Evolutionary conservation across 495 filamentous ascomycete species (phyloP), one percentile per base, ranked within the genome.

Genomic region (Cryomyces minteri): DNA sequence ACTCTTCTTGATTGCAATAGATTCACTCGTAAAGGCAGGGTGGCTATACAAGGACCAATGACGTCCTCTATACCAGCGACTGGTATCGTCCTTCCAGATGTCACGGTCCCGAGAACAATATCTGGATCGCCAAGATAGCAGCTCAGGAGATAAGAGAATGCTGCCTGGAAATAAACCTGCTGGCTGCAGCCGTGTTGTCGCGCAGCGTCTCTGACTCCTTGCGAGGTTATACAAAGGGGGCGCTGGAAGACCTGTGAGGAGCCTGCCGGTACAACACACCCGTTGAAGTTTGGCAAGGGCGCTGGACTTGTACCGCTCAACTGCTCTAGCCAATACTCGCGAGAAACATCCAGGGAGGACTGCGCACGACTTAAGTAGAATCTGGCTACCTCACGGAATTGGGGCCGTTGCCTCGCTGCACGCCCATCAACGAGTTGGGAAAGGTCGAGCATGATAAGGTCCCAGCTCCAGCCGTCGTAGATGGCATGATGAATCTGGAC

Each of bases 391-490:
- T 62, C 49, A 0, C 63, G 47, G 49, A 72, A 83, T 43, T 71
- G 66, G 4, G 78, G 73, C 43, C 74, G 62, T 1, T 53, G 3
- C 0, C 41, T n/a, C 1, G 56, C 46, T 5, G 49, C 4, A 1
- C 51, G 32, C 8, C 58, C 58, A 29, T 38, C 50, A 43, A 67
- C 55, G 4, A 75, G 51, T 5, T 47, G 50, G 31, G 66, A 56
- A 2, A 92, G 64, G 53, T 88, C 82, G 4, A 66, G 61, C 18
- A 84, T 53, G 0, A 90, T 57, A 32, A 85, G 58, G 44, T 88
- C 83, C 54, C 34, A 38, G 5, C 80, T 83, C 84, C 84, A 92
- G 5, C 82, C 84, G 53, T 92, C 84, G 51, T 90, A 90, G 0
- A 88, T 55, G 0, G 79, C 73, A 60, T 92, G 84, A 49, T 88